Conservation (phyloP, 345 rosid genomes). For the Populus simonii region DNA sequence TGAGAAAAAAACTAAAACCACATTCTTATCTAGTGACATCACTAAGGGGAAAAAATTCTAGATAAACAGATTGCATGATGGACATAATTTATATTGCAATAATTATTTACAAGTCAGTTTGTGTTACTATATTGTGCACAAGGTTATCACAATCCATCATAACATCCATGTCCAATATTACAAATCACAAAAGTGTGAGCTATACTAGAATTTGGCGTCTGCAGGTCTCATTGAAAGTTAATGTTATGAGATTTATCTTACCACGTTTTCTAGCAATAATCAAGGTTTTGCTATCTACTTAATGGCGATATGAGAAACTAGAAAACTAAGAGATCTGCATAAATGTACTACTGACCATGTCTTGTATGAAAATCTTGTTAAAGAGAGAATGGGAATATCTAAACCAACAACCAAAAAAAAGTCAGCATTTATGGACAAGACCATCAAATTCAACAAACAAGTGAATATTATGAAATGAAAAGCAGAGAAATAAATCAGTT, state of each 20-base stretch:
- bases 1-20: too few relatives aligned
- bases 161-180: neutral
- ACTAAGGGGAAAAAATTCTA: too few relatives aligned
- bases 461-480: slow-evolving; percentile 9
- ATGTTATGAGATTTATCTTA: neutral
- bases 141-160: neutral
- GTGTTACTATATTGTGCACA: neutral
- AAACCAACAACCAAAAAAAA: neutral
- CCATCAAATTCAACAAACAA: slow-evolving; percentile 17
- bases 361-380: neutral
- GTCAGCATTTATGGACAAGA: neutral
- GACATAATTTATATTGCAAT: neutral
- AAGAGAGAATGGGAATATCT: neutral
- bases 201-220: neutral
- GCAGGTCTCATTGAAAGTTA: neutral
- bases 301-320: neutral
- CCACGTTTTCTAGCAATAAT: neutral
- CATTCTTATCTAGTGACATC: too few relatives aligned
- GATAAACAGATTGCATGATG: neutral
- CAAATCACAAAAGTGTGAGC: neutral
- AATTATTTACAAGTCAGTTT: neutral
- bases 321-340: neutral
- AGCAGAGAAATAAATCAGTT: slow-evolving; percentile 10
- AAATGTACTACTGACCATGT: neutral
- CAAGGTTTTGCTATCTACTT: neutral